Evolutionary conservation across 352 stramenopile genomes (phyloP).

Genomic region (Lagenidium sp.): DNA sequence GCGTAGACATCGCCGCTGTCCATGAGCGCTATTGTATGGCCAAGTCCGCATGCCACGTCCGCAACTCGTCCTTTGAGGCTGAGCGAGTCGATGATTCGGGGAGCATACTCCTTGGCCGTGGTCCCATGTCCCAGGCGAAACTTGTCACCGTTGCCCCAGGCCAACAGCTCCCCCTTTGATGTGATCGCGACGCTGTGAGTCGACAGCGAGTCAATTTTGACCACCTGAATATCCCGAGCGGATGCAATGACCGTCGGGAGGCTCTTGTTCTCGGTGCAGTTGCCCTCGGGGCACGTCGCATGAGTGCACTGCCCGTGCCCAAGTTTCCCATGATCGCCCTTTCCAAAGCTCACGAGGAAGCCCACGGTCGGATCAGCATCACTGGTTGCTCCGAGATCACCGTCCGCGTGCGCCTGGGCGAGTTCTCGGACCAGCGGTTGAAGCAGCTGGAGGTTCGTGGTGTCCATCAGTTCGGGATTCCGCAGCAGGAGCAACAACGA

Average conservation of each 20-base stretch:
- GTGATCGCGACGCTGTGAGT: constrained; percentile 77
- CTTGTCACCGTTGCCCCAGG: constrained; percentile 83
- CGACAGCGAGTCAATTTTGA: constrained; percentile 75
- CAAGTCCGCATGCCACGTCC: constrained; percentile 54
- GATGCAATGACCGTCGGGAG: constrained; percentile 51
- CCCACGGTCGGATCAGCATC: constrained; percentile 10
- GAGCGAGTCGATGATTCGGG: constrained; percentile 50
- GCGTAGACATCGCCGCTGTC: constrained; percentile 56
- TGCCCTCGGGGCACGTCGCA: constrained; percentile 48
- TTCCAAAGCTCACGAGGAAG: constrained; percentile 78
- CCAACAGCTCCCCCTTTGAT: constrained; percentile 45
- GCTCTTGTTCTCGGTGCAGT: constrained; percentile 80
- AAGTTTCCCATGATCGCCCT: constrained; percentile 78
- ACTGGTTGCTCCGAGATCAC: not conserved
- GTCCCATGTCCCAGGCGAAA: constrained; percentile 70
- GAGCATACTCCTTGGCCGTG: constrained; percentile 61
- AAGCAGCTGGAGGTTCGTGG: constrained; percentile 18
- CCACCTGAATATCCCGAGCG: constrained; percentile 35
- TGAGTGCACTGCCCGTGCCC: constrained; percentile 70
- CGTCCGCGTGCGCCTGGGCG: constrained; percentile 19
- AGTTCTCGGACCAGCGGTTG: constrained; percentile 30
- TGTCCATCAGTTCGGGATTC: constrained; percentile 5
- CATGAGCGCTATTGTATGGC: constrained; percentile 56
- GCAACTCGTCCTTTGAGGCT: constrained; percentile 42
- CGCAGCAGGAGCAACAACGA: constrained; percentile 31